These are phyloP conservation scores for Porogramme epimiltina DNA, from an alignment of 1,284 basidiomycete species.

Conservation along the genomic window DNA sequence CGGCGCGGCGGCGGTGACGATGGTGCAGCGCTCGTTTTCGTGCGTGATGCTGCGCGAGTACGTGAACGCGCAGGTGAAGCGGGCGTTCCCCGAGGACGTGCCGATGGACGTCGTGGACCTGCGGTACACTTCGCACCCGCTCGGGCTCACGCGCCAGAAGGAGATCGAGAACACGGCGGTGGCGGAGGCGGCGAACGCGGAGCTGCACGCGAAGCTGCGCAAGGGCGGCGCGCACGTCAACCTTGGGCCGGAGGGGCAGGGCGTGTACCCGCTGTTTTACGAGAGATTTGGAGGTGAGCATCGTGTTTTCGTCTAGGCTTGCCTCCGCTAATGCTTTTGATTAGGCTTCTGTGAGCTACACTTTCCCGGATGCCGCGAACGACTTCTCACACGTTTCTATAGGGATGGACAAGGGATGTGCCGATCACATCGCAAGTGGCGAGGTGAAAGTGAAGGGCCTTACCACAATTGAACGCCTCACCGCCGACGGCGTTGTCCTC, in stretches of 20 bases:
- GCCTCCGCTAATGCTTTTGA: not conserved
- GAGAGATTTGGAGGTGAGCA: constrained; percentile 21
- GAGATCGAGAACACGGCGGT: constrained; percentile 14
- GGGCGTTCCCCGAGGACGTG: constrained; percentile 41
- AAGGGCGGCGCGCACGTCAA: constrained; percentile 61
- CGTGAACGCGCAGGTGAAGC: constrained; percentile 21
- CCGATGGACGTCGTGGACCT: constrained; percentile 49
- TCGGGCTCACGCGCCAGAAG: constrained; percentile 37
- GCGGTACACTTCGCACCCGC: constrained; percentile 40
- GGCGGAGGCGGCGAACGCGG: constrained; percentile 35
- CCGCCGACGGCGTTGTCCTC: constrained; percentile 38
- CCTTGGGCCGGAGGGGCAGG: constrained; percentile 54
- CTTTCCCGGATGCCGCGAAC: not conserved
- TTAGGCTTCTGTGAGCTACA: constrained; percentile 14
- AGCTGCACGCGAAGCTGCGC: constrained; percentile 56
- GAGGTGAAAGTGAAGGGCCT: constrained; percentile 39
- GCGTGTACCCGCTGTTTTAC: constrained; percentile 43
- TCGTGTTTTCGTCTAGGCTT: fast-evolving
- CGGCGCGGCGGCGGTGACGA: constrained; percentile 34
- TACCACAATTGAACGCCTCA: constrained; percentile 39
- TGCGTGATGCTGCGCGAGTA: constrained; percentile 31
- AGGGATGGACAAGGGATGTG: constrained; percentile 36
- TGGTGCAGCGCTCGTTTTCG: constrained; percentile 32
- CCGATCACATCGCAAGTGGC: constrained; percentile 38
- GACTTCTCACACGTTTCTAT: not conserved